phyloP scores from a whole-genome alignment of 306 rosid species.

The Mimosa pudica region DNA sequence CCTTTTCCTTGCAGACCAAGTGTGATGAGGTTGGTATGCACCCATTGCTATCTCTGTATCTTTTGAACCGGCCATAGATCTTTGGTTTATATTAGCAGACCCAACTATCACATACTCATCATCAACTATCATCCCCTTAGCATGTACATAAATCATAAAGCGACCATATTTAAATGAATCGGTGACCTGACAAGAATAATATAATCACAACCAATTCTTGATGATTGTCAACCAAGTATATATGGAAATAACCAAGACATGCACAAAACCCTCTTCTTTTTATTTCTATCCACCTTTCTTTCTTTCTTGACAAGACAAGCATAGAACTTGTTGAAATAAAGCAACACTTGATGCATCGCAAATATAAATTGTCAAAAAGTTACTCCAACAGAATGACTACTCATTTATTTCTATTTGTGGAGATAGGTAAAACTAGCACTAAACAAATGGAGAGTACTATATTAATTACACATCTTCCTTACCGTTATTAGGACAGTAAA shows the following conservation, averaged over 20 bases:
- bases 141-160: slow-evolving; percentile 95
- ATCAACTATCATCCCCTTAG: slow-evolving; percentile 92
- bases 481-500: not conserved
- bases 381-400: not conserved
- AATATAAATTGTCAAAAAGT: not conserved
- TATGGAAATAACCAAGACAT: not conserved
- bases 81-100: slow-evolving; percentile 97
- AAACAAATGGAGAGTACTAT: not conserved
- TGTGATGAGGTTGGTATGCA: slow-evolving; percentile 83
- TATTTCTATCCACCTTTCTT: not conserved
- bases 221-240: slow-evolving; percentile 6
- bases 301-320: not conserved
- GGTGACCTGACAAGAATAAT: slow-evolving; percentile 50
- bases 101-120: slow-evolving; percentile 91
- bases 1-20: slow-evolving; percentile 61
- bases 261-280: not conserved
- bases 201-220: slow-evolving; percentile 17
- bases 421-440: not conserved
- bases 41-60: slow-evolving; percentile 99
- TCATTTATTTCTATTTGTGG: not conserved
- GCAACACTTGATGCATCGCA: not conserved
- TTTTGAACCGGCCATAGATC: slow-evolving; percentile 96
- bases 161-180: slow-evolving; percentile 51
- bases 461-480: slow-evolving; percentile 10
- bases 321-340: not conserved